Evolutionary conservation across 116 monocot genomes (phyloP), one percentile per base, ranked within the genome.

Genomic region (Papilionanthe hybrid): DNA sequence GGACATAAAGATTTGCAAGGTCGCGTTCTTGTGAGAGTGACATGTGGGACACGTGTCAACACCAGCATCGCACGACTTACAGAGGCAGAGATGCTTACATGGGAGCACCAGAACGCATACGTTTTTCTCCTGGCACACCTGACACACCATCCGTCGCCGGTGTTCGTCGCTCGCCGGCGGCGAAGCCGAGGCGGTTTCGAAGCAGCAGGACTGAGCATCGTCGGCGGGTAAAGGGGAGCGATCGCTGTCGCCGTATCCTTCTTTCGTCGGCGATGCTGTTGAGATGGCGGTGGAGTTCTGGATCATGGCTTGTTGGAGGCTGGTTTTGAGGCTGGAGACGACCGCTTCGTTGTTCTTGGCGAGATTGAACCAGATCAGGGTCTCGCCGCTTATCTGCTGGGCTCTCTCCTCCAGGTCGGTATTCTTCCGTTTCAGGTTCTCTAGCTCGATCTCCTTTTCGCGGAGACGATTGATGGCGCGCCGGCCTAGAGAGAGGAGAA

Each of bases 101-200:
- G 89, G 89, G 7, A 89, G 87, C 78, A 89, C 76, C 80, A 89
- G 89, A 9, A 87, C 80, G 80, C 58, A 44, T 5, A 78, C 82
- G n/a, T 83, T 85, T 23, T n/a, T 50, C 22, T 23, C 78, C 47
- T 48, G 1, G 76, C 89, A 89, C 15, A 76, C 41, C 72, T 45
- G 79, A 73, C 89, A 89, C 4, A 30, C 17, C 69, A 37, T 37
- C 69, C 37, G 12, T 12, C 12, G 32, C 2, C 69, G 29, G 17
- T 2, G 23, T 25, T 65, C 65, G 1, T 1, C 65, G 9, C 8
- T 25, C 23, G 60, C 48, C 48, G 48, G 53, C 15, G 53, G 18
- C 3, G 15, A 17, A 1, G 65, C 53, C 12, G 13, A 15, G 15
- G 15, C 3, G 53, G 53, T 30, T 66, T 41, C 41, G 12, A 80